Base-by-base conservation (phyloP, 2,329 filamentous ascomycete species). In the Penicillium olsonii region DNA sequence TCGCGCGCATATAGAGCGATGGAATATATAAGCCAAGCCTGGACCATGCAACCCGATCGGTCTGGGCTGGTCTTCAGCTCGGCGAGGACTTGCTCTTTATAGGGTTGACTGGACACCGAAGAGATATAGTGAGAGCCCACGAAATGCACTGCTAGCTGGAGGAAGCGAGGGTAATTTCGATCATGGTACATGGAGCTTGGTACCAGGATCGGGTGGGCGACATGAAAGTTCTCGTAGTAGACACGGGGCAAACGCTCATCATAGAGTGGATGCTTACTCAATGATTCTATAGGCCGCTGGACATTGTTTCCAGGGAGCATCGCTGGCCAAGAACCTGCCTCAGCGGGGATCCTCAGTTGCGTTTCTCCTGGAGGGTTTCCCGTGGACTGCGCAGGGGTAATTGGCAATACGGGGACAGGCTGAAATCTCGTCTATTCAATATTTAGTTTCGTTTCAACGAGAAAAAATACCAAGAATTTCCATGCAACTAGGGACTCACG, bases 171-270 rank as follows among this genome's bases (percentile, higher is more conserved):
- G 65, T 78, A 72, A 59, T 73, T 49, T 59, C 69, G 63, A 55
- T 70, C 59, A 58, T 61, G 51, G 50, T 68, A 73, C 44, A 69
- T 52, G 45, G 60, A 60, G 35, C 72, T 69, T 0, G 80, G 80
- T 5, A 82, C 68, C 39, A 81, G 63, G 49, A 83, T 78, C 0
- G 81, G 80, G 68, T 83, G 81, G 9, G 74, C 73, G 2, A 71
- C 65, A 62, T 79, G 74, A 55, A 82, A 82, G 53, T 77, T 71
- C 37, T 75, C 72, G 56, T 82, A 83, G 65, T 74, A 83, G 15
- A 79, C 64, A 37, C 75, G 69, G 3, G 75, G 66, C 24, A 78
- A 57, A 3, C 66, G 66, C 27, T 71, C 63, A 46, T 70, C 67
- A 4, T 55, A 55, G 14, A 53, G 51, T 29, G 51, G 53, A 15